A percentile compares a stretch with the other conserved stretches of the same genome.
phyloP scores from a whole-genome alignment of 1,284 basidiomycete species.

The Naganishia sp. region DNA sequence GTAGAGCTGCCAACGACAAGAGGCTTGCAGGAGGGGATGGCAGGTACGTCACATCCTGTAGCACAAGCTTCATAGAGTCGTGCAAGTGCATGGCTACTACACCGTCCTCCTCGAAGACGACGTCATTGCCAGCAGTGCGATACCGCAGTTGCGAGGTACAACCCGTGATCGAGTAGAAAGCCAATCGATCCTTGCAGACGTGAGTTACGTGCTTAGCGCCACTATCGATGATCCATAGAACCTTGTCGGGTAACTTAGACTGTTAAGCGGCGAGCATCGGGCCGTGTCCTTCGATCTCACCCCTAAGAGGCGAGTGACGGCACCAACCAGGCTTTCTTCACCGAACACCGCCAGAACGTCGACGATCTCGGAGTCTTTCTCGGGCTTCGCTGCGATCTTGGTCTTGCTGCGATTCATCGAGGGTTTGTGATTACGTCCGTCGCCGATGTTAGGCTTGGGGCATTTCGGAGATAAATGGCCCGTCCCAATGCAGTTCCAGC shows the following conservation, averaged over 20 bases:
- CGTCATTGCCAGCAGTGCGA: constrained; percentile 4
- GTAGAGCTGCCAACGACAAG: constrained; percentile 2
- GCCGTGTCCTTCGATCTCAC: background rate
- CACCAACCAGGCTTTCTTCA: constrained; percentile 1
- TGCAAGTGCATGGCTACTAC: constrained; percentile 4
- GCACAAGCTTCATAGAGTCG: constrained; percentile 1
- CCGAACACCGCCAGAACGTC: constrained; percentile 23
- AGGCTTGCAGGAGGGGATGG: constrained; percentile 3
- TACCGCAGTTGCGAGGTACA: constrained; percentile 3
- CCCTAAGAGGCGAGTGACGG: constrained; percentile 1
- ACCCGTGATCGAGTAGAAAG: constrained; percentile 1
- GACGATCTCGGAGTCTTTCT: background rate
- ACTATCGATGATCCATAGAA: constrained; percentile 24
- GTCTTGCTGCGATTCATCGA: constrained; percentile 3
- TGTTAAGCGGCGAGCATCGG: constrained; percentile 5
- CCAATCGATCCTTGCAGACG: constrained; percentile 8
- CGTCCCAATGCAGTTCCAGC: constrained; percentile 20
- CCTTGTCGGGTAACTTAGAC: background rate
- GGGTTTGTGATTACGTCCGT: constrained; percentile 7
- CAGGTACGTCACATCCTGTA: constrained; percentile 11
- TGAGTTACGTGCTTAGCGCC: constrained; percentile 13
- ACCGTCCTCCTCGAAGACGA: background rate
- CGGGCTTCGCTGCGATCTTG: constrained; percentile 2
- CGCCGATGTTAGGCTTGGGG: constrained; percentile 16
- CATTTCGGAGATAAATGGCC: constrained; percentile 17